Conservation (phyloP, 139 green algal species). For the Closterium sp. region DNA sequence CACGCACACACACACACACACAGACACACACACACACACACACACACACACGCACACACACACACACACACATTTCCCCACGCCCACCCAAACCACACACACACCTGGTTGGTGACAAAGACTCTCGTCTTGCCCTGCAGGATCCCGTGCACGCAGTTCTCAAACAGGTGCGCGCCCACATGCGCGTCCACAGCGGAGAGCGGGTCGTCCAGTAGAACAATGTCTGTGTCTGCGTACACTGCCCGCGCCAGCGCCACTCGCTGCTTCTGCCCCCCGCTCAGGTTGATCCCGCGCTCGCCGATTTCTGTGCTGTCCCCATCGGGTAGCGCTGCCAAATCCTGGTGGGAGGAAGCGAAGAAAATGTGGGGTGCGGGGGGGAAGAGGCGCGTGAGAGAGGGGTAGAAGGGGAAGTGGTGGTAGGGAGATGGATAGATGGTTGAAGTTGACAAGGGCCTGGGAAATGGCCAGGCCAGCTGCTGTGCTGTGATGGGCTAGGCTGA, state of each 20-base stretch:
- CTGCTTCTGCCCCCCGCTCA: slow-evolving; percentile 71
- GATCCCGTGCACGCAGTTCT: slow-evolving; percentile 66
- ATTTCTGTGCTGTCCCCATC: slow-evolving; percentile 69
- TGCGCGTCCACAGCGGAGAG: slow-evolving; percentile 48
- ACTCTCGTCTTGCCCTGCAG: slow-evolving; percentile 65
- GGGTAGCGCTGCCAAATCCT: slow-evolving; percentile 65
- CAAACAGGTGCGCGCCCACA: slow-evolving; percentile 71
- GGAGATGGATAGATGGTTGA: neutral
- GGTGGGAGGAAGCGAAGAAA: neutral
- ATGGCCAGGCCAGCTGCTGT: neutral
- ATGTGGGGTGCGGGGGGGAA: slow-evolving; percentile 48
- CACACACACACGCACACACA: too few species aligned
- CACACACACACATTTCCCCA: too few species aligned
- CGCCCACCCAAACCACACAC: too few species aligned
- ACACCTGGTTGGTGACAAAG: slow-evolving; percentile 66
- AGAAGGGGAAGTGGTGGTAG: neutral
- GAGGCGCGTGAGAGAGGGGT: neutral
- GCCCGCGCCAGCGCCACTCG: slow-evolving; percentile 76
- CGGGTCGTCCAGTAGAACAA: slow-evolving; percentile 52
- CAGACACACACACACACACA: too few species aligned
- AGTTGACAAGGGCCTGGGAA: neutral
- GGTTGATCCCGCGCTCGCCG: slow-evolving; percentile 67
- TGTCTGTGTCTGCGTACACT: slow-evolving; percentile 57
- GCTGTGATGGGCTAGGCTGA: neutral
- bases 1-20: too few species aligned